phyloP scores from a whole-genome alignment of 345 rosid genomes.

The Salix suchowensis region DNA sequence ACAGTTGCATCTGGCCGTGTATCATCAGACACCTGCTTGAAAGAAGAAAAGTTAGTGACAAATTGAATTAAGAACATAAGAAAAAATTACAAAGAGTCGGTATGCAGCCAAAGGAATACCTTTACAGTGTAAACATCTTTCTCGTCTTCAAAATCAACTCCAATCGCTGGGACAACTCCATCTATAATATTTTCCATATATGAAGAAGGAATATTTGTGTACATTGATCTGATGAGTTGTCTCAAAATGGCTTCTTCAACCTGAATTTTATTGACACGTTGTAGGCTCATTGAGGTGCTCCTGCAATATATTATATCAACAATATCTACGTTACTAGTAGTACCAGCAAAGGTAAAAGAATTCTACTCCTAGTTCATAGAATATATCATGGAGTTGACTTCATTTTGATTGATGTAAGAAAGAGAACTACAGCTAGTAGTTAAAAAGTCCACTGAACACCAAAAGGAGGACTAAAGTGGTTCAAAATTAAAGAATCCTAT shows the following conservation, averaged over 20 bases:
- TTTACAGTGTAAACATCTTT: slow-evolving; percentile 49
- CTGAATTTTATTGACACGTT: slow-evolving; percentile 15
- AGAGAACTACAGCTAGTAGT: no score
- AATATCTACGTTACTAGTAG: no score
- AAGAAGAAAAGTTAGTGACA: slow-evolving; percentile 6
- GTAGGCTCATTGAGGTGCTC: neutral
- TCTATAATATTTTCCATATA: slow-evolving; percentile 28
- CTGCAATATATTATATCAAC: no score
- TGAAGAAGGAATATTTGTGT: slow-evolving; percentile 39
- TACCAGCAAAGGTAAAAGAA: no score
- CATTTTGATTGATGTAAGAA: no score
- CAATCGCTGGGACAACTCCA: slow-evolving; percentile 25
- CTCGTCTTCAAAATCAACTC: slow-evolving; percentile 19
- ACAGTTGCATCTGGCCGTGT: slow-evolving; percentile 25
- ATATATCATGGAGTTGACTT: no score
- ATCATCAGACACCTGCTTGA: slow-evolving; percentile 39
- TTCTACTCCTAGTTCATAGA: no score
- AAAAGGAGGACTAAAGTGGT: no score
- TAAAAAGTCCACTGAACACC: no score
- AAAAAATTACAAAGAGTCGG: no score
- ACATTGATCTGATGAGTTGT: slow-evolving; percentile 27
- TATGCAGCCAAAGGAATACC: slow-evolving; percentile 25
- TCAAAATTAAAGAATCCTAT: no score
- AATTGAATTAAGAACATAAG: neutral
- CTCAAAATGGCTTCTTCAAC: slow-evolving; percentile 26